Base-by-base conservation (phyloP, 495 filamentous ascomycete species). In the Aspergillus egyptiacus region DNA sequence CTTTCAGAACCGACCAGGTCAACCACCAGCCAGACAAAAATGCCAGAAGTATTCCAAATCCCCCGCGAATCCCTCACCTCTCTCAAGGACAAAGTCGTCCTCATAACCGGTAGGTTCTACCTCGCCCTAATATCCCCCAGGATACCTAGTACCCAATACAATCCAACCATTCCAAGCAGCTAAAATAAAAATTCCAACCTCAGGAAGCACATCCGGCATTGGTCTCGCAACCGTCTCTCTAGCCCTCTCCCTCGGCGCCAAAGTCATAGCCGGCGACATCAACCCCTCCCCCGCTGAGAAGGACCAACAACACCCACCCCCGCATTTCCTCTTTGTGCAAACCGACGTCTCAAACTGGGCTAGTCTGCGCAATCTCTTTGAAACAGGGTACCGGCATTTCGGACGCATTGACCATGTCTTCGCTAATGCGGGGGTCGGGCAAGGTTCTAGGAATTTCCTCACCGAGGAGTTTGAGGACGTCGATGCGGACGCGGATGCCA, bases 141-240 rank as follows among this genome's bases (percentile, higher is more conserved):
- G 7, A 17, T 10, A 38, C 10, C 32, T 15, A 17, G n/a, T 6
- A 13, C 23, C 36, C 31, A 39, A n/a, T 8, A 37, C 36, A 22
- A 23, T 23, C 19, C 13, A 24, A 22, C 20, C 9, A 31, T 10
- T 31, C 28, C 2, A 31, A 8, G 4, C 6, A 31, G n/a, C 28
- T 31, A 4, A n/a, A 40, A n/a, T n/a, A n/a, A n/a, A n/a, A n/a
- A n/a, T n/a, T 20, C 1, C 24, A 14, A 23, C 18, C 18, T 0
- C 41, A 79, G 76, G 76, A 36, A 70, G 69, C 27, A 67, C 67
- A 0, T 73, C 73, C 15, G 76, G 76, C 18, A 79, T 79, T 27
- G 74, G 76, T 23, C 56, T 67, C 28, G 67, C 71, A 32, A 74
- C 73, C 6, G 65, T 65, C 11, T 53, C 70, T 11, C 63, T 74